Evolutionary conservation across 164 flowering plant genomes (phyloP), one percentile per base, ranked within the genome.

Genomic region (Platanus orientalis): DNA sequence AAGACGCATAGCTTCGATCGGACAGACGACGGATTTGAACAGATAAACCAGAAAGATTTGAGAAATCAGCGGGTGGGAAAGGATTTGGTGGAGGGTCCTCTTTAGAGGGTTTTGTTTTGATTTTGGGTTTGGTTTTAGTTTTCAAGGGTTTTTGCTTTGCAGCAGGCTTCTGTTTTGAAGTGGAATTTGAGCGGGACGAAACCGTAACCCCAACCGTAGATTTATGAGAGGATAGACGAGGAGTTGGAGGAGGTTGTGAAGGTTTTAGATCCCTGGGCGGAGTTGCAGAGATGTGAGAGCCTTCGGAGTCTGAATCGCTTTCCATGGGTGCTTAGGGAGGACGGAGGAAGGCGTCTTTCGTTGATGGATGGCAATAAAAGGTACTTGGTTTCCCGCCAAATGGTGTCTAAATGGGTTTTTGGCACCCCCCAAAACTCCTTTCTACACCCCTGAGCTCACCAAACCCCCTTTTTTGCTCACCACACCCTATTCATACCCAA

Each of bases 271-370:
- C 58, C 60, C 95, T 73, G 0, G 91, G 97, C 2, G 94, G 96
- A 60, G 98, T 88, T 57, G 94, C 76, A 61, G 97, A 93, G 70
- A 93, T 64, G 81, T 88, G 87, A 73, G 98, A 90, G 53, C 81
- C 89, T 23, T 75, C 92, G 63, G 98, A 93, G 62, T 88, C 93
- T 23, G 94, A 78, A 72, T 81, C 85, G 67, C 83, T 64, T 3
- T 83, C 86, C 85, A 87, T 83, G 54, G 62, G 13, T 26, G 45
- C 2, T 16, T 24, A 20, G 40, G 19, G 3, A 21, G 14, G 6
- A 7, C n/a, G n/a, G n/a, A n/a, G n/a, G n/a, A n/a, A n/a, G n/a
- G n/a, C n/a, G n/a, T n/a, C n/a, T n/a, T n/a, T n/a, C n/a, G n/a
- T n/a, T n/a, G 57, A 48, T 28, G 26, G 21, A 24, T 50, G 19